Conservation (phyloP, 495 filamentous ascomycete species). For the Penicillium chermesinum region DNA sequence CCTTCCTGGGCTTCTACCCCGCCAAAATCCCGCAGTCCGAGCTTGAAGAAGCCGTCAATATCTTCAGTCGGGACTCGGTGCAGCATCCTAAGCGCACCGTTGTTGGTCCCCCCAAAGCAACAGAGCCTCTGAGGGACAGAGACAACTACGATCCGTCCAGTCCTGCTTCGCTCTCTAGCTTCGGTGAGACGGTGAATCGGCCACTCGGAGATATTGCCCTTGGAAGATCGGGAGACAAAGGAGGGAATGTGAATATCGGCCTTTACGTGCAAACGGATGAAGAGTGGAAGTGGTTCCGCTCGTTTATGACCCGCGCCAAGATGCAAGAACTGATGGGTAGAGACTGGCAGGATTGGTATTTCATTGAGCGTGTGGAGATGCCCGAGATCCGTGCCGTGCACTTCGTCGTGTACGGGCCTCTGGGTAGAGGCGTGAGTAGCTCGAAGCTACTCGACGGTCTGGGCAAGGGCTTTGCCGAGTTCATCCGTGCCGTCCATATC, state of each 20-base stretch:
- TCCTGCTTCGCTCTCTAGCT: too few relatives aligned
- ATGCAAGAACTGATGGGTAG: constrained; percentile 30
- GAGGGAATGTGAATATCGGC: constrained; percentile 45
- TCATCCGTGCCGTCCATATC: too few relatives aligned
- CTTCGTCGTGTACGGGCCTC: constrained; percentile 47
- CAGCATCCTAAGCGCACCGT: background rate
- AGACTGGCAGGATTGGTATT: constrained; percentile 17
- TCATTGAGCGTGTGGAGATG: constrained; percentile 46
- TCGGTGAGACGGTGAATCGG: too few relatives aligned
- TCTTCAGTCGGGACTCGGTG: too few relatives aligned
- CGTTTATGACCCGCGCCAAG: constrained; percentile 31
- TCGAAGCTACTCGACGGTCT: constrained; percentile 42
- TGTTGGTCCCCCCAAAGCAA: constrained; percentile 18
- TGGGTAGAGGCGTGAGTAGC: constrained; percentile 47
- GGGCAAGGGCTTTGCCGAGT: constrained; percentile 50
- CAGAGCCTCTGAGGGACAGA: too few relatives aligned
- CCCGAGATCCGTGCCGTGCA: constrained; percentile 36
- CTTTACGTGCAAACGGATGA: constrained; percentile 34
- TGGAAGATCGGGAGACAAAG: constrained; percentile 48
- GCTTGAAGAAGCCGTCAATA: constrained; percentile 21
- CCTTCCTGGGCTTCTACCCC: constrained; percentile 32
- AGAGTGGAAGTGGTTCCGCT: constrained; percentile 44
- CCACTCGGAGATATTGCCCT: constrained; percentile 38
- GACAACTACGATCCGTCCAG: too few relatives aligned
- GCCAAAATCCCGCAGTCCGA: constrained; percentile 22